Conservation (phyloP, 2,329 filamentous ascomycete species). For the Fulvia fulva region DNA sequence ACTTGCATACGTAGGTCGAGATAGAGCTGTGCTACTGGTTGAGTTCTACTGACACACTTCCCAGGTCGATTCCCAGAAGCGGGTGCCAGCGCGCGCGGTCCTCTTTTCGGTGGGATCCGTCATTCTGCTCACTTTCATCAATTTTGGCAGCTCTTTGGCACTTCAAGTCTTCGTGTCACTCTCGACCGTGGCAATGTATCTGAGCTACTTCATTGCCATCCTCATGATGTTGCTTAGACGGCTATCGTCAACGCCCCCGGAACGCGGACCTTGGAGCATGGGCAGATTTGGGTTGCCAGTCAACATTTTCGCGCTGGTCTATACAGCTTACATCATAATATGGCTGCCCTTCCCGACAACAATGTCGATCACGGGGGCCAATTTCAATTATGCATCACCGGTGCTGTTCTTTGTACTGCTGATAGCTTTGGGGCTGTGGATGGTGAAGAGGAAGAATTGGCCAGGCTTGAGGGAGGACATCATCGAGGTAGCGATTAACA, state of each 20-base stretch:
- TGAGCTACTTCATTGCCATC: slow-evolving; percentile 27
- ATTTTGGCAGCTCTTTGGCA: slow-evolving; percentile 21
- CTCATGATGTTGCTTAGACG: slow-evolving; percentile 17
- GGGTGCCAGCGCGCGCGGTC: slow-evolving; percentile 22
- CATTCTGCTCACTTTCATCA: slow-evolving; percentile 22
- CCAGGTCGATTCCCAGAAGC: slow-evolving; percentile 17
- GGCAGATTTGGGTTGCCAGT: slow-evolving; percentile 20
- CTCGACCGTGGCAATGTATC: slow-evolving; percentile 23
- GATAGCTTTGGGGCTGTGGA: slow-evolving; percentile 18
- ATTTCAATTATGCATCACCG: slow-evolving; percentile 26
- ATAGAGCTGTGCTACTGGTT: too few species aligned
- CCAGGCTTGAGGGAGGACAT: slow-evolving; percentile 20
- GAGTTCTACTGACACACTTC: background rate
- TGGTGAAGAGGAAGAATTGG: slow-evolving; percentile 21
- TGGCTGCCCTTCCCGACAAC: slow-evolving; percentile 25
- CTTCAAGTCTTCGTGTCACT: slow-evolving; percentile 25
- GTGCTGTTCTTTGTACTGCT: slow-evolving; percentile 23
- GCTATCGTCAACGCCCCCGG: slow-evolving; percentile 8
- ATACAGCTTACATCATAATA: slow-evolving; percentile 22
- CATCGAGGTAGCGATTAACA: slow-evolving; percentile 18
- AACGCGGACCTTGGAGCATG: slow-evolving; percentile 21
- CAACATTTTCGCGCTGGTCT: slow-evolving; percentile 25
- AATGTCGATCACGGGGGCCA: slow-evolving; percentile 21
- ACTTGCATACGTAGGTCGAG: slow-evolving; percentile 22
- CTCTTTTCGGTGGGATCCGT: slow-evolving; percentile 22